Evolutionary conservation across 345 rosid genomes (phyloP).

Genomic region (Anastatica hierochuntica): DNA sequence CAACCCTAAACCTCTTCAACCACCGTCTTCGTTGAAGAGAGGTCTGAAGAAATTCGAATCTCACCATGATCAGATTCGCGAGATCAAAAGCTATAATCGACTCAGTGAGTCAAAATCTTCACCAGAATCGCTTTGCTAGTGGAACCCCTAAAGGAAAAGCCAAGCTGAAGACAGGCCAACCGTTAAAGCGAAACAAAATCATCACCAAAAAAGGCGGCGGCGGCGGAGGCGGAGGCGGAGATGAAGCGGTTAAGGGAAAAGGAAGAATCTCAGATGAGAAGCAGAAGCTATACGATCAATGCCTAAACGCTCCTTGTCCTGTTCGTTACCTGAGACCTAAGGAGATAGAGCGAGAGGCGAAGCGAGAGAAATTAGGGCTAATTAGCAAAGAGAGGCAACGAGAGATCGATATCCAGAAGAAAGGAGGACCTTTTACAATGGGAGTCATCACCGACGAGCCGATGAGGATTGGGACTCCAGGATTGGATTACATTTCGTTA

Average conservation of each 20-base stretch:
- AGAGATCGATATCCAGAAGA: slow-evolving; percentile 62
- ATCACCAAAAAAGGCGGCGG: slow-evolving; percentile 32
- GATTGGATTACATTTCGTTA: slow-evolving; percentile 58
- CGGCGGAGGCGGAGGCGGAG: background rate
- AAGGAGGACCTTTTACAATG: slow-evolving; percentile 37
- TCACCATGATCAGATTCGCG: slow-evolving; percentile 29
- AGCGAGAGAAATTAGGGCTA: slow-evolving; percentile 64
- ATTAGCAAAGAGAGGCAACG: slow-evolving; percentile 51
- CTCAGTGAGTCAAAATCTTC: slow-evolving; percentile 21
- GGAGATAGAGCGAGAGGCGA: slow-evolving; percentile 56
- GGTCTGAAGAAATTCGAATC: background rate
- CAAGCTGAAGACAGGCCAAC: slow-evolving; percentile 36
- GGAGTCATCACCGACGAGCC: slow-evolving; percentile 57
- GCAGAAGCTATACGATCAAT: slow-evolving; percentile 43
- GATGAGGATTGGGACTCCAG: slow-evolving; percentile 53
- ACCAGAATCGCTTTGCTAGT: slow-evolving; percentile 46
- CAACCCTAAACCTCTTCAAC: slow-evolving; percentile 8
- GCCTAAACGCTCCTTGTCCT: slow-evolving; percentile 72
- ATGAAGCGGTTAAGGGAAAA: slow-evolving; percentile 13
- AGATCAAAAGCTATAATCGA: slow-evolving; percentile 20
- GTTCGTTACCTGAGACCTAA: slow-evolving; percentile 56
- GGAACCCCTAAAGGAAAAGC: slow-evolving; percentile 64
- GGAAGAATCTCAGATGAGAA: slow-evolving; percentile 37
- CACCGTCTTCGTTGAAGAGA: slow-evolving; percentile 7
- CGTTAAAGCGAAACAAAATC: slow-evolving; percentile 43